A percentile compares a stretch with the other conserved stretches of the same genome.
These are phyloP conservation scores for Vickermania ingenoplastis DNA, from an alignment of 208 protist genomes.

Conservation along the genomic window DNA sequence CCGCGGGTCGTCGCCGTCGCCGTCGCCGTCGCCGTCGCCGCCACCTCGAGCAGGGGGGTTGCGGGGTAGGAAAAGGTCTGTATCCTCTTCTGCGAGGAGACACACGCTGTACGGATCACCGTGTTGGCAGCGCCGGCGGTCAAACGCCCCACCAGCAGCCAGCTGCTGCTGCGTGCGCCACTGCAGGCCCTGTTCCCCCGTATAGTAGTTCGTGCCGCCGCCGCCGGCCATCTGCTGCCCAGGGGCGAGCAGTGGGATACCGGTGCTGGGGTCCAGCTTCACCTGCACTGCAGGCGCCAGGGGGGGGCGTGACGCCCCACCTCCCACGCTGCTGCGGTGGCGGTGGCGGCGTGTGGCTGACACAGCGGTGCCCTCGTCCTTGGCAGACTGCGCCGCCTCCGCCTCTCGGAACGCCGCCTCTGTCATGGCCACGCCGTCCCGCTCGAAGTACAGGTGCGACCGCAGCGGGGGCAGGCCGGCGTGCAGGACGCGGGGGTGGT, in stretches of 20 bases:
- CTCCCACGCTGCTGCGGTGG: no score
- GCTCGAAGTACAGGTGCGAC: constrained; percentile 52
- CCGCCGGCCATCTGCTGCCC: neutral
- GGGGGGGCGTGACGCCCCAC: no score
- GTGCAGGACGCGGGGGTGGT: neutral
- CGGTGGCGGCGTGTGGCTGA: no score
- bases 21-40: neutral
- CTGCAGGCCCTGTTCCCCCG: neutral
- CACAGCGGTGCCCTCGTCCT: no score
- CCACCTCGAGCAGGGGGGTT: neutral
- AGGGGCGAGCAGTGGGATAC: neutral
- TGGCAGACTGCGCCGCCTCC: neutral
- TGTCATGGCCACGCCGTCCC: constrained; percentile 34
- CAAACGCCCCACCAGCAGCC: neutral
- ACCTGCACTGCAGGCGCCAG: neutral
- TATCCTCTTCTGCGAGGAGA: neutral
- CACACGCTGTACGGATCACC: neutral
- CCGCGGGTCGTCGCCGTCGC: neutral
- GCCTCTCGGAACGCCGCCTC: constrained; percentile 20
- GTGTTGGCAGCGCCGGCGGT: neutral
- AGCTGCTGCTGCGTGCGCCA: neutral
- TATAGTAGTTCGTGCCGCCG: neutral
- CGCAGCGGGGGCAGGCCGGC: constrained; percentile 28
- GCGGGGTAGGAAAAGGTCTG: neutral
- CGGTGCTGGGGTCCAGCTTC: neutral